phyloP scores from a whole-genome alignment of 1,284 basidiomycete genomes.

The Tranzscheliella williamsii region DNA sequence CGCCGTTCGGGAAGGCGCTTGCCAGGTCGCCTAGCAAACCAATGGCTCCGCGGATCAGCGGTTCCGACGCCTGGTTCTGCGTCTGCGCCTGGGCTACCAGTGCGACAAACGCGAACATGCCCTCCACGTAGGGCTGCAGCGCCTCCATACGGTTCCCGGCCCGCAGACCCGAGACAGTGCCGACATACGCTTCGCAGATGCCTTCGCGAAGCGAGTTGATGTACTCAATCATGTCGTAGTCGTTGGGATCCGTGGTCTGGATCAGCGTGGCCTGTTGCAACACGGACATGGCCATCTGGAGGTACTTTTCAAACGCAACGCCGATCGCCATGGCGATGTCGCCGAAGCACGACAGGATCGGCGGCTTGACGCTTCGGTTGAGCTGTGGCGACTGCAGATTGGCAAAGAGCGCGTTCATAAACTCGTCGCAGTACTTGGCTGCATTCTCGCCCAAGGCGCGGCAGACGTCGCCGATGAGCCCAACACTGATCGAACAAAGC shows the following conservation, averaged over 20 bases:
- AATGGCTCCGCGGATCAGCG: conserved; percentile 74
- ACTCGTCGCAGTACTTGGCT: conserved; percentile 77
- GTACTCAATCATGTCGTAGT: conserved; percentile 90
- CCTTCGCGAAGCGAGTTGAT: conserved; percentile 87
- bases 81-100: conserved; percentile 76
- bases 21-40: conserved; percentile 92
- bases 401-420: conserved; percentile 88
- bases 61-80: conserved; percentile 73
- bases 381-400: conserved; percentile 89
- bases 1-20: conserved; percentile 67
- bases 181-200: conserved; percentile 94
- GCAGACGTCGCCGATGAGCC: conserved; percentile 92
- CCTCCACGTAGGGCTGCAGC: conserved; percentile 74
- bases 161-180: conserved; percentile 88
- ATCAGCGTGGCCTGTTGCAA: conserved; percentile 82
- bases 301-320: conserved; percentile 79
- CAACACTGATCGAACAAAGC: conserved; percentile 91
- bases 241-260: conserved; percentile 62
- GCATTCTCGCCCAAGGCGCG: conserved; percentile 85
- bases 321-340: conserved; percentile 95
- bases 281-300: conserved; percentile 87
- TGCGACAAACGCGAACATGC: conserved; percentile 80
- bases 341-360: conserved; percentile 91
- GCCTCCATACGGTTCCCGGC: conserved; percentile 73
- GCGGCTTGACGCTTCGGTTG: conserved; percentile 93